Conservation (phyloP, 495 filamentous ascomycete species). For the Aspergillus affinis region DNA sequence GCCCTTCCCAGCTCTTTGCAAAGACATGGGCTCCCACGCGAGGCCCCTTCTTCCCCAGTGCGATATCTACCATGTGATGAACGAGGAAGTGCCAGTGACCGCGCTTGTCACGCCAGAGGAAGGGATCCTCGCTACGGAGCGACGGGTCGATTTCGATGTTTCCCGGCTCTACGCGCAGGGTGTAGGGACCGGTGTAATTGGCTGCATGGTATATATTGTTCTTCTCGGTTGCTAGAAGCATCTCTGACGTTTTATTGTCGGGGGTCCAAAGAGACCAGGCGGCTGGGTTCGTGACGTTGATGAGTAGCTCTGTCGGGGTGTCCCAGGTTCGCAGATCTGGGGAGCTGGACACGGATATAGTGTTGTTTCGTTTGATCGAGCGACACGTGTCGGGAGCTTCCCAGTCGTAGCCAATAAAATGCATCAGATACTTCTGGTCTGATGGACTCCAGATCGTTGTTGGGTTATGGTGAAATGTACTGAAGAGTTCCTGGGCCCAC, state of each 20-base stretch:
- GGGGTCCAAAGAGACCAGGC: slow-evolving; percentile 17
- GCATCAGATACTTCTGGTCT: slow-evolving; percentile 34
- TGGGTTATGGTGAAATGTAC: slow-evolving; percentile 39
- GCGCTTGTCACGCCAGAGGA: slow-evolving; percentile 41
- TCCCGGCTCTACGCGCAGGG: slow-evolving; percentile 10
- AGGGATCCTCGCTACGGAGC: slow-evolving; percentile 35
- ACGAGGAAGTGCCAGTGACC: slow-evolving; percentile 41
- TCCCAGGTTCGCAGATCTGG: slow-evolving; percentile 1
- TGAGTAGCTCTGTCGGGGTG: slow-evolving; percentile 1
- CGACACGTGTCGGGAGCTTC: not conserved
- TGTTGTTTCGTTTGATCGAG: slow-evolving; percentile 12
- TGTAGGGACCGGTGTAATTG: slow-evolving; percentile 21
- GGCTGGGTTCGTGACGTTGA: slow-evolving; percentile 13
- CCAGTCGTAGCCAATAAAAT: slow-evolving; percentile 32
- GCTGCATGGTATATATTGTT: slow-evolving; percentile 11
- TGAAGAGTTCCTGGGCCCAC: slow-evolving; percentile 29
- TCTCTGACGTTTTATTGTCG: slow-evolving; percentile 2
- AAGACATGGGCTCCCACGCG: slow-evolving; percentile 38
- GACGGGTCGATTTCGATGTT: slow-evolving; percentile 11
- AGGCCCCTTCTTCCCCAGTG: slow-evolving; percentile 27
- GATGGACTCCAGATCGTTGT: slow-evolving; percentile 34
- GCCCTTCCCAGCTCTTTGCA: slow-evolving; percentile 32
- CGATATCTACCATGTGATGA: slow-evolving; percentile 35
- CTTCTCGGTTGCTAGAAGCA: slow-evolving; percentile 9
- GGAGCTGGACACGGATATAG: slow-evolving; percentile 16